Evolutionary conservation across 1,284 basidiomycete species (phyloP).

Genomic region (Rhodotorula sp.): DNA sequence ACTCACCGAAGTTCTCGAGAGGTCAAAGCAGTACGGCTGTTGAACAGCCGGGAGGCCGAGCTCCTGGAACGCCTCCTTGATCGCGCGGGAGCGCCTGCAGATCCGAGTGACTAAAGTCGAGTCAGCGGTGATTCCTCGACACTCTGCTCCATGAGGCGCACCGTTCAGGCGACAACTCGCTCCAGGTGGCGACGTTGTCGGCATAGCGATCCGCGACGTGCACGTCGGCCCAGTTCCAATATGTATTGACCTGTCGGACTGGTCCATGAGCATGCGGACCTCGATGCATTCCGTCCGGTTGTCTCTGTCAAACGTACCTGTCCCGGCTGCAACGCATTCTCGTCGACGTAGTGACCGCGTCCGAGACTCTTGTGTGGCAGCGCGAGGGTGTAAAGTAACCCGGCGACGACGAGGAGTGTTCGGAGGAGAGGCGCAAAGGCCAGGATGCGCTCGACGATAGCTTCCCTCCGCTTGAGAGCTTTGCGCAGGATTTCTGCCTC

Average conservation of each 20-base stretch:
- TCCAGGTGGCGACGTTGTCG: constrained; percentile 63
- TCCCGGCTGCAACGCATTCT: constrained; percentile 86
- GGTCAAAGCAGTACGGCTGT: constrained; percentile 63
- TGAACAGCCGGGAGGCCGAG: constrained; percentile 67
- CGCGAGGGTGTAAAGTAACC: constrained; percentile 37
- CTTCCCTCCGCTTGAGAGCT: not conserved
- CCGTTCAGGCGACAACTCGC: constrained; percentile 60
- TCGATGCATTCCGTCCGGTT: not conserved
- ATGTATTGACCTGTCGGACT: constrained; percentile 67
- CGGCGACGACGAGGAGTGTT: constrained; percentile 37
- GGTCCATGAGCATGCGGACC: not conserved
- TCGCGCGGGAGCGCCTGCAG: constrained; percentile 61
- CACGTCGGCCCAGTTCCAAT: constrained; percentile 86
- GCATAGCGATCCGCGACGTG: constrained; percentile 76
- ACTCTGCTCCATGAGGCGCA: constrained; percentile 53
- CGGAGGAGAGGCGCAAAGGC: constrained; percentile 20
- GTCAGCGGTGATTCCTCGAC: constrained; percentile 2
- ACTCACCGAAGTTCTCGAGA: constrained; percentile 21
- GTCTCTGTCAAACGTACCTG: constrained; percentile 59
- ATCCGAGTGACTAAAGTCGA: constrained; percentile 12
- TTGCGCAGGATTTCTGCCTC: not conserved
- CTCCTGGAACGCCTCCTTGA: constrained; percentile 63
- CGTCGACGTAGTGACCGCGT: constrained; percentile 75
- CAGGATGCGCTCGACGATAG: constrained; percentile 5
- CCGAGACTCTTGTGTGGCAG: constrained; percentile 55